Percentiles rank a stretch among this genome's conserved stretches.
Evolutionary conservation across 1,284 basidiomycete genomes (phyloP).

Genomic region (Leccinum griseonigrum): DNA sequence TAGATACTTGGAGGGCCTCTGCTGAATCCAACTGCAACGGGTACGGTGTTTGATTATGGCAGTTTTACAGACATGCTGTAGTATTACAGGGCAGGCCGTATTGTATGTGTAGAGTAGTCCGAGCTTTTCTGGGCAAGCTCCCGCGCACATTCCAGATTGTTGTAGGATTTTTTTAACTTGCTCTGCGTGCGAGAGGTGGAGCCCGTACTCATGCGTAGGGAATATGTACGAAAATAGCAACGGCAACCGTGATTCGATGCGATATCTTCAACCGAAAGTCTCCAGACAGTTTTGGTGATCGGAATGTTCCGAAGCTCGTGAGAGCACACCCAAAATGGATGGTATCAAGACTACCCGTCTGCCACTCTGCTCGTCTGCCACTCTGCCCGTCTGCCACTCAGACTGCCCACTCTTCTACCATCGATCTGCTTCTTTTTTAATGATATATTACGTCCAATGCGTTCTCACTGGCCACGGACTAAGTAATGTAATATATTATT

Average conservation of each 20-base stretch:
- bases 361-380: too few species aligned
- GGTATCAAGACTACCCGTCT: neutral
- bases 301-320: neutral
- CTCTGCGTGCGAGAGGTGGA: neutral
- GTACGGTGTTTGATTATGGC: neutral
- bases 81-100: neutral
- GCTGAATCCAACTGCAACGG: constrained; percentile 12
- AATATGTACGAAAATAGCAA: neutral
- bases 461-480: too few species aligned
- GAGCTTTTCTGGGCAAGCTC: neutral
- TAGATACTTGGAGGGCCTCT: constrained; percentile 3
- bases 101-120: neutral
- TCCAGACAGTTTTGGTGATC: neutral
- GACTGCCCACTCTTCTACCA: too few species aligned
- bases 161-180: neutral
- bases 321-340: neutral
- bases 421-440: too few species aligned
- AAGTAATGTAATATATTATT: too few species aligned
- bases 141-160: neutral
- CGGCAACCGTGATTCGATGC: neutral
- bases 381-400: too few species aligned
- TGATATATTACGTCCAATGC: too few species aligned
- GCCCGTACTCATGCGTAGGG: neutral
- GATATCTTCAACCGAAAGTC: neutral
- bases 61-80: neutral